A percentile compares a stretch with the other conserved stretches of the same genome.
phyloP scores from a whole-genome alignment of 176 grass and related monocot species.

The Lolium rigidum region DNA sequence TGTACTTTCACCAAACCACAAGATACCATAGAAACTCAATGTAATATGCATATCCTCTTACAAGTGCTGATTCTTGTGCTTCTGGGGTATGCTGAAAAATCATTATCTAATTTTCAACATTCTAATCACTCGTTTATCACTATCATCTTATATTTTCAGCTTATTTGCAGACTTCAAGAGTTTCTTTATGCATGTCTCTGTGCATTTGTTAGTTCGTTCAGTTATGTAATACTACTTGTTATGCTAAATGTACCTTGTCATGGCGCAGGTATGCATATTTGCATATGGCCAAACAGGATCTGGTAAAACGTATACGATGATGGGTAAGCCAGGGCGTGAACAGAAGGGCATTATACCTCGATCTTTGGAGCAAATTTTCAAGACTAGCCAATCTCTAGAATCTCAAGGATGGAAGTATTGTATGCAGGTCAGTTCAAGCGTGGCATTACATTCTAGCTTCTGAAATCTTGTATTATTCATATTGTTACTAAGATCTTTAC shows the following conservation, averaged over 20 bases:
- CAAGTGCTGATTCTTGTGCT: background rate
- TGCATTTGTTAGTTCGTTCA: background rate
- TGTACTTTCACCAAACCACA: background rate
- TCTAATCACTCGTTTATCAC: background rate
- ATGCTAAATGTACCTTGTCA: slow-evolving; percentile 16
- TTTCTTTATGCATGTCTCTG: background rate
- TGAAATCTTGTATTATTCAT: background rate
- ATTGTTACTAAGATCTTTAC: background rate
- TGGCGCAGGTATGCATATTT: slow-evolving; percentile 95
- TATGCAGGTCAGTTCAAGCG: slow-evolving; percentile 59
- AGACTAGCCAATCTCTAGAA: slow-evolving; percentile 65
- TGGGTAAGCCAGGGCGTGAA: slow-evolving; percentile 65
- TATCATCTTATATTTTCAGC: background rate
- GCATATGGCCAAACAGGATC: slow-evolving; percentile 99
- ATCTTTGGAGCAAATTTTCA: slow-evolving; percentile 92
- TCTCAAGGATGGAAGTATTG: slow-evolving; percentile 91
- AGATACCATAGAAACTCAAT: background rate
- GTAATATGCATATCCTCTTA: background rate
- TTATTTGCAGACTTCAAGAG: slow-evolving; percentile 12
- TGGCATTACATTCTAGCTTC: background rate
- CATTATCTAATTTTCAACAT: background rate
- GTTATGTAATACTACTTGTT: slow-evolving; percentile 1
- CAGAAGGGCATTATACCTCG: slow-evolving; percentile 90
- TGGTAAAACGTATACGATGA: slow-evolving; percentile 99
- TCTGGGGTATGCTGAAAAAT: background rate